Conservation (phyloP, 139 green algal species). For the Volvox reticuliferus region DNA sequence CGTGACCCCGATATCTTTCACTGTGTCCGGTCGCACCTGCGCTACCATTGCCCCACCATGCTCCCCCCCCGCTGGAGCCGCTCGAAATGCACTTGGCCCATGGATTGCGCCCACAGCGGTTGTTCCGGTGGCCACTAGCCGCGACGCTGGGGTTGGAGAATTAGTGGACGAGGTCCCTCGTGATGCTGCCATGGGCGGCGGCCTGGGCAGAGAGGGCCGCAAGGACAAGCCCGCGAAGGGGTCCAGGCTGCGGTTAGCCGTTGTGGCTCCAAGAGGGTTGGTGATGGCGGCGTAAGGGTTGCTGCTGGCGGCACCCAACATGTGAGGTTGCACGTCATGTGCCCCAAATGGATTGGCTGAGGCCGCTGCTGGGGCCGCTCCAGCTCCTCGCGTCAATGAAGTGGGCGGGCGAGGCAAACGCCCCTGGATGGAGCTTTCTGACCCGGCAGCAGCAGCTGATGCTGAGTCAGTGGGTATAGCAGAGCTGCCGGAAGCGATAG, state of each 20-base stretch:
- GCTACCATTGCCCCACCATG: too few species aligned
- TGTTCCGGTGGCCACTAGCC: too few species aligned
- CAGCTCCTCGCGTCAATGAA: neutral
- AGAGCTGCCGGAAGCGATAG: neutral
- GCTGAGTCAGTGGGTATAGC: neutral
- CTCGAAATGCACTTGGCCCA: too few species aligned
- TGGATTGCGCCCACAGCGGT: too few species aligned
- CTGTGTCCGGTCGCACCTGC: too few species aligned
- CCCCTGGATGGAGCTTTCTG: neutral
- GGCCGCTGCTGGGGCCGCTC: neutral
- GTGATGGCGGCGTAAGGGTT: constrained; percentile 28
- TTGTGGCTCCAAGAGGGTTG: neutral
- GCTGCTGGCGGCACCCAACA: neutral
- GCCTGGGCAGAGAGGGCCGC: neutral
- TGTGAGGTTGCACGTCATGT: neutral
- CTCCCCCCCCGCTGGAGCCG: too few species aligned
- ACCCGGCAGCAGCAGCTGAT: neutral
- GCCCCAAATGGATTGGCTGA: neutral
- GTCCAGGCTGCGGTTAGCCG: neutral
- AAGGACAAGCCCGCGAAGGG: constrained; percentile 36
- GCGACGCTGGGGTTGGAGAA: too few species aligned
- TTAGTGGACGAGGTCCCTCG: neutral
- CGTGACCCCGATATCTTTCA: too few species aligned
- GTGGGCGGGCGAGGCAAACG: neutral
- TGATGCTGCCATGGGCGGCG: constrained; percentile 11